A percentile compares a stretch with the other conserved stretches of the same genome.
Evolutionary conservation across 2,329 filamentous ascomycete species (phyloP).

Genomic region (Balansia obtecta): DNA sequence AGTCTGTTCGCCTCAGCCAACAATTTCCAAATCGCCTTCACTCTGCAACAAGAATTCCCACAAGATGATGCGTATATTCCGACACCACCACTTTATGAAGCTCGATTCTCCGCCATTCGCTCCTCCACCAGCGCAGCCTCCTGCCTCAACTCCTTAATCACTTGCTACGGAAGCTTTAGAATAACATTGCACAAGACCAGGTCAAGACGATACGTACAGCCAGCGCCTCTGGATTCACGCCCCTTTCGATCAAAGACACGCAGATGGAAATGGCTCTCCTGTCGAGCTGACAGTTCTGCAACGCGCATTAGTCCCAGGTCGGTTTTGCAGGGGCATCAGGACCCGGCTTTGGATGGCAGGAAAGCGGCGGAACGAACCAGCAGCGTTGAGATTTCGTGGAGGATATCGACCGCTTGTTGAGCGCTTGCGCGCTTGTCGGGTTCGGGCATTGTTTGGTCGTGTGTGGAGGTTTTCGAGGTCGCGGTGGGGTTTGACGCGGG

Average conservation of each 20-base stretch:
- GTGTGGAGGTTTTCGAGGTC: not conserved
- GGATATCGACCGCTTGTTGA: constrained; percentile 70
- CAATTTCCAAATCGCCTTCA: too few relatives aligned
- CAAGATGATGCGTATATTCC: not conserved
- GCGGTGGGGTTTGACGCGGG: not conserved
- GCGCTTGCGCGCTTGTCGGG: constrained; percentile 61
- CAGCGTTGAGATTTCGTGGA: constrained; percentile 78
- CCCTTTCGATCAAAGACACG: constrained; percentile 93
- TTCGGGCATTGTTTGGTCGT: constrained; percentile 28
- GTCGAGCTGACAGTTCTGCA: constrained; percentile 84
- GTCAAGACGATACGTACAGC: constrained; percentile 48
- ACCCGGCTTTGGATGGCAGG: too few relatives aligned
- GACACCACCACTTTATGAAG: not conserved
- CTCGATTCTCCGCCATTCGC: constrained; percentile 11
- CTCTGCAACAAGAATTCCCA: too few relatives aligned
- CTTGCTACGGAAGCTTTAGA: constrained; percentile 28
- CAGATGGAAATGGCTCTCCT: constrained; percentile 85
- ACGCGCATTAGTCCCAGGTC: constrained; percentile 4
- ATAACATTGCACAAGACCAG: not conserved
- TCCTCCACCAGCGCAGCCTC: constrained; percentile 38
- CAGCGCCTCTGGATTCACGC: constrained; percentile 88
- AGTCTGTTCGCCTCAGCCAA: too few relatives aligned
- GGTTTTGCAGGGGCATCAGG: not conserved
- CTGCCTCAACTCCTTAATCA: constrained; percentile 46
- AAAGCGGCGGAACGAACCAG: constrained; percentile 46